phyloP scores from a whole-genome alignment of 768 basidiomycete species.

The Pisolithus sp. region DNA sequence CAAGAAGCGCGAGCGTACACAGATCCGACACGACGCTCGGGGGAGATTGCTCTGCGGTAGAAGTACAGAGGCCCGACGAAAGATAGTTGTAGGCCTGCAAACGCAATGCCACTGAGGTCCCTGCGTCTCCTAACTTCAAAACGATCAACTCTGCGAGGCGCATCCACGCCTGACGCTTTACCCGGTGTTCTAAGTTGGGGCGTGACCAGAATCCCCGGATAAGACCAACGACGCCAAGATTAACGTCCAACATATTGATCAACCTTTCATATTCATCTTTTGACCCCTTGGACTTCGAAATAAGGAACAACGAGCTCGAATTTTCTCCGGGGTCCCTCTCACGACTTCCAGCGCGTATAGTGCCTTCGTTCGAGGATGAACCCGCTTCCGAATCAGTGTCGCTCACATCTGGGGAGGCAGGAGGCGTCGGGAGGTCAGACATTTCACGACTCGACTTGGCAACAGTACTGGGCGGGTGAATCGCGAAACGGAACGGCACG shows the following conservation, averaged over 20 bases:
- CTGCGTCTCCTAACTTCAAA: constrained; percentile 21
- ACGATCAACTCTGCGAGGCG: constrained; percentile 43
- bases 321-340: constrained; percentile 2
- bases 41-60: constrained; percentile 11
- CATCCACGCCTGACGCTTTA: constrained; percentile 46
- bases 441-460: constrained; percentile 1
- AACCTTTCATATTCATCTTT: constrained; percentile 34
- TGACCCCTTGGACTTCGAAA: constrained; percentile 31
- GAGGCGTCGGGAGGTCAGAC: constrained; percentile 23
- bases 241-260: constrained; percentile 34
- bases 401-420: constrained; percentile 18
- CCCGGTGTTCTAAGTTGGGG: constrained; percentile 14
- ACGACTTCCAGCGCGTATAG: constrained; percentile 12
- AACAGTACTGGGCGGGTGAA: constrained; percentile 3
- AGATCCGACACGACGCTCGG: constrained; percentile 41
- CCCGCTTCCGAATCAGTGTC: constrained; percentile 23
- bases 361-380: constrained; percentile 25
- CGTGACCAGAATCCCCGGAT: constrained; percentile 16
- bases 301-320: constrained; percentile 17
- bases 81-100: constrained; percentile 52
- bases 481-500: constrained; percentile 19
- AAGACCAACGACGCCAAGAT: constrained; percentile 32
- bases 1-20: constrained; percentile 51
- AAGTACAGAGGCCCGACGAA: constrained; percentile 20
- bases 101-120: constrained; percentile 30